phyloP scores from a whole-genome alignment of 169 alveolate genomes.

The Plasmodium reichenowi region DNA sequence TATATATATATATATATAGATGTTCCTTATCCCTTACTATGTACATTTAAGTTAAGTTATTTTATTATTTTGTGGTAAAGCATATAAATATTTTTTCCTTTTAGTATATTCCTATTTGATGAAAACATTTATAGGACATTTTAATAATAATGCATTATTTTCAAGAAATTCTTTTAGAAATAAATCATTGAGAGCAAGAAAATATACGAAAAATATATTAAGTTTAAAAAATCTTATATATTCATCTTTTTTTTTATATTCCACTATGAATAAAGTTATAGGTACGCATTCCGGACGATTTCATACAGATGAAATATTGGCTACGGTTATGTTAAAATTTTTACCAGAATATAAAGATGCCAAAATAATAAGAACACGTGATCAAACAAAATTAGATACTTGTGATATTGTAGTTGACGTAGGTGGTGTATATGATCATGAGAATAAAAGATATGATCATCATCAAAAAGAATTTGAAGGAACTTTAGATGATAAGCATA shows the following conservation, averaged over 20 bases:
- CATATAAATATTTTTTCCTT: no score
- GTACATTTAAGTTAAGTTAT: background rate
- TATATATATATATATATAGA: no score
- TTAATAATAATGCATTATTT: background rate
- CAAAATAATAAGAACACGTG: conserved; percentile 90
- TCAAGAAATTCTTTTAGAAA: conserved; percentile 23
- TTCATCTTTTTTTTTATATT: conserved; percentile 29
- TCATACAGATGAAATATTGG: conserved; percentile 87
- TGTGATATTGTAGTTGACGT: conserved; percentile 94
- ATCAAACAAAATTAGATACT: conserved; percentile 84
- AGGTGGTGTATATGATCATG: conserved; percentile 90
- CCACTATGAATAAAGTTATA: conserved; percentile 68
- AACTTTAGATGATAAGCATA: conserved; percentile 79
- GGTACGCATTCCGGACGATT: conserved; percentile 86
- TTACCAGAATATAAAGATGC: conserved; percentile 87
- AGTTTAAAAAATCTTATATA: conserved; percentile 22
- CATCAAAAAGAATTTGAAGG: conserved; percentile 91
- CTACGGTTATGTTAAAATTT: conserved; percentile 84
- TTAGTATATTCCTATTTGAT: conserved; percentile 6
- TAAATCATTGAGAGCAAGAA: conserved; percentile 1
- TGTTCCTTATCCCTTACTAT: no score
- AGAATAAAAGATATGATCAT: conserved; percentile 90
- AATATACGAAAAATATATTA: background rate
- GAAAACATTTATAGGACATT: conserved; percentile 22
- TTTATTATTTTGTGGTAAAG: no score